Percentiles rank a stretch among this genome's conserved stretches.
phyloP scores from a whole-genome alignment of 768 basidiomycete genomes.

The Tricholoma sp. region DNA sequence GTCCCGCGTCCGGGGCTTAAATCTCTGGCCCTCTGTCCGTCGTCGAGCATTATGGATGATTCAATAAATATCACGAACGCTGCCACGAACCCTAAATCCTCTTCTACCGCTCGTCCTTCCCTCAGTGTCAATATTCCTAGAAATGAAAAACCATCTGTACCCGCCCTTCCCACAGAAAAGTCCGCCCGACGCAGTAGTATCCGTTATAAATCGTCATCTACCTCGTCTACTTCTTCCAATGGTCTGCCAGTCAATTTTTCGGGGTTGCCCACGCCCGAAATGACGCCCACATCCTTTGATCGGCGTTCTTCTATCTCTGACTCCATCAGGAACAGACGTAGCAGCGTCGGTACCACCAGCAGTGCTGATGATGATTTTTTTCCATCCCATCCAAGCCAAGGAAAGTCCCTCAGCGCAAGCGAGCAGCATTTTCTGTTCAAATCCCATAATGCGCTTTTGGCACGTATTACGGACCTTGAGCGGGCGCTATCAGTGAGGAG shows the following conservation, averaged over 20 bases:
- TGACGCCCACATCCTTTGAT: conserved; percentile 58
- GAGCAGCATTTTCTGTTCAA: conserved; percentile 86
- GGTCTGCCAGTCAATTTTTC: conserved; percentile 27
- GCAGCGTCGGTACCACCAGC: conserved; percentile 20
- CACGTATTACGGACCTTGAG: conserved; percentile 80
- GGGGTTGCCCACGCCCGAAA: conserved; percentile 67
- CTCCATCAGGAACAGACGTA: conserved; percentile 24
- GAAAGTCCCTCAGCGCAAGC: conserved; percentile 57
- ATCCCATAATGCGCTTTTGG: conserved; percentile 77
- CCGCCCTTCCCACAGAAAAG: conserved; percentile 27
- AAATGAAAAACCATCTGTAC: conserved; percentile 21
- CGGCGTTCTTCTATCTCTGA: conserved; percentile 33
- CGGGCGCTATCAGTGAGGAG: conserved; percentile 49
- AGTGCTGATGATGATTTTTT: conserved; percentile 41
- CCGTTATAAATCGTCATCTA: conserved; percentile 56
- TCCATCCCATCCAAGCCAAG: conserved; percentile 30
- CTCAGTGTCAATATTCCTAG: conserved; percentile 32
- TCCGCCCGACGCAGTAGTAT: conserved; percentile 63
- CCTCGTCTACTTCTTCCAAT: conserved; percentile 14
- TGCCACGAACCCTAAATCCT: conserved; percentile 23
- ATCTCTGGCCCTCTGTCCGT: conserved; percentile 44
- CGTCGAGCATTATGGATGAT: conserved; percentile 23
- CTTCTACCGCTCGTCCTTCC: conserved; percentile 26
- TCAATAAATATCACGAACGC: conserved; percentile 14
- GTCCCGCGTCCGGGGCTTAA: conserved; percentile 44